A percentile compares a stretch with the other conserved stretches of the same genome.
Conservation (phyloP, 75 land plant genomes). For the Cunninghamia lanceolata region DNA sequence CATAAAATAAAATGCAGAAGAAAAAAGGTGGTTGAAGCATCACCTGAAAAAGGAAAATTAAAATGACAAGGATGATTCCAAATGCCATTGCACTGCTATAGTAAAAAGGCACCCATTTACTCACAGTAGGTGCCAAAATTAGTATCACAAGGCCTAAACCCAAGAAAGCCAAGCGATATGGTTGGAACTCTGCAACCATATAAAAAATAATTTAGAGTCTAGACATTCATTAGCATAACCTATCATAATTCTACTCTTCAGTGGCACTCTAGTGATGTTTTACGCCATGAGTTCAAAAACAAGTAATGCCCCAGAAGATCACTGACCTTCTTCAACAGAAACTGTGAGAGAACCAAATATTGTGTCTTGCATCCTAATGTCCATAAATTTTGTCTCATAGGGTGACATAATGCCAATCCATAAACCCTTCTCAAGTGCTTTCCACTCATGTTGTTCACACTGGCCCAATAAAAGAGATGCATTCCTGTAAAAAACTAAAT, state of each 20-base stretch:
- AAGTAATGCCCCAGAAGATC: neutral
- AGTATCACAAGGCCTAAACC: conserved; percentile 54
- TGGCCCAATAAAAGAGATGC: conserved; percentile 61
- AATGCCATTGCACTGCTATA: conserved; percentile 87
- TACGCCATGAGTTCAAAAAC: neutral
- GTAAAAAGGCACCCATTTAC: conserved; percentile 82
- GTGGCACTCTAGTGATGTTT: neutral
- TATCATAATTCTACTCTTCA: neutral
- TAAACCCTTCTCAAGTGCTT: conserved; percentile 56
- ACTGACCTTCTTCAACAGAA: conserved; percentile 70
- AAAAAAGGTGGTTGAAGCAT: neutral
- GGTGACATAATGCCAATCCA: conserved; percentile 74
- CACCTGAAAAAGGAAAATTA: conserved; percentile 91
- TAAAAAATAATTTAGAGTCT: neutral
- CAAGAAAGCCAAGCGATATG: conserved; percentile 63
- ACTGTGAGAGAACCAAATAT: conserved; percentile 42
- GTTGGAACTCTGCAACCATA: conserved; percentile 47
- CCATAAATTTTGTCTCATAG: conserved; percentile 60
- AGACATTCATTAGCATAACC: neutral
- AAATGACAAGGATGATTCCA: conserved; percentile 70
- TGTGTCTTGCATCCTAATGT: conserved; percentile 48
- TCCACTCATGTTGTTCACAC: conserved; percentile 72
- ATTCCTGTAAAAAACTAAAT: conserved; percentile 49
- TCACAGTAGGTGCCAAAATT: conserved; percentile 54
- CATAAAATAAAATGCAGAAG: neutral